Evolutionary conservation across 192 early-diverging fungal species (phyloP).

Genomic region (Endogone sp.): DNA sequence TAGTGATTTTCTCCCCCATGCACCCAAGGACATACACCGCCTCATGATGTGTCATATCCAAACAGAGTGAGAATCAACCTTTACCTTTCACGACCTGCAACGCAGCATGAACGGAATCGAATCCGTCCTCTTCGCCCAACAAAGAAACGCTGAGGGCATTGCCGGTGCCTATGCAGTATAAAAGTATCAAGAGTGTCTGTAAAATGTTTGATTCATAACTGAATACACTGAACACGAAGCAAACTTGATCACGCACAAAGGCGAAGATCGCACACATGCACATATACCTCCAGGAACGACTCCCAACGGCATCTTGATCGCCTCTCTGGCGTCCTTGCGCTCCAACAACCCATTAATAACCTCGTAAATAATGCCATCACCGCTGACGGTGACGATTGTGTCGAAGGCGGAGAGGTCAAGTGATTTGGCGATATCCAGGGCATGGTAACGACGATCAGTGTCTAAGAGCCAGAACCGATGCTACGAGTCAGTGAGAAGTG

Average conservation of each 20-base stretch:
- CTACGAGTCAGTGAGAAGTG: conserved; percentile 7
- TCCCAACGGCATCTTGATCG: conserved; percentile 56
- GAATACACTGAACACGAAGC: too few relatives aligned
- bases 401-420: conserved; percentile 53
- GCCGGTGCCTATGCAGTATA: conserved; percentile 25
- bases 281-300: conserved; percentile 51
- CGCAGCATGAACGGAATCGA: conserved; percentile 23
- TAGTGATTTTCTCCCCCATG: too few relatives aligned
- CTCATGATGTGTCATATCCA: background rate
- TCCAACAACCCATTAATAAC: conserved; percentile 76
- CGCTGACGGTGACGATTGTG: conserved; percentile 63
- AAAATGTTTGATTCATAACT: too few relatives aligned
- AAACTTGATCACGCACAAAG: too few relatives aligned
- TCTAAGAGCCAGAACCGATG: conserved; percentile 32
- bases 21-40: too few relatives aligned
- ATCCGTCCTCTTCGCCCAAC: conserved; percentile 41
- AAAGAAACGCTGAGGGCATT: conserved; percentile 48
- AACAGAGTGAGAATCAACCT: background rate
- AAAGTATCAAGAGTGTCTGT: background rate
- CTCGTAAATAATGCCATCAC: conserved; percentile 82
- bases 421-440: conserved; percentile 53
- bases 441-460: conserved; percentile 57
- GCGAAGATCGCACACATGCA: background rate
- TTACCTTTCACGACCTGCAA: conserved; percentile 40
- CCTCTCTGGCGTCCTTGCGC: conserved; percentile 57